Percentiles rank a stretch among this genome's conserved stretches.
These are phyloP conservation scores for Sarocladium oryzae DNA, from an alignment of 2,329 filamentous ascomycete genomes.

Conservation along the genomic window DNA sequence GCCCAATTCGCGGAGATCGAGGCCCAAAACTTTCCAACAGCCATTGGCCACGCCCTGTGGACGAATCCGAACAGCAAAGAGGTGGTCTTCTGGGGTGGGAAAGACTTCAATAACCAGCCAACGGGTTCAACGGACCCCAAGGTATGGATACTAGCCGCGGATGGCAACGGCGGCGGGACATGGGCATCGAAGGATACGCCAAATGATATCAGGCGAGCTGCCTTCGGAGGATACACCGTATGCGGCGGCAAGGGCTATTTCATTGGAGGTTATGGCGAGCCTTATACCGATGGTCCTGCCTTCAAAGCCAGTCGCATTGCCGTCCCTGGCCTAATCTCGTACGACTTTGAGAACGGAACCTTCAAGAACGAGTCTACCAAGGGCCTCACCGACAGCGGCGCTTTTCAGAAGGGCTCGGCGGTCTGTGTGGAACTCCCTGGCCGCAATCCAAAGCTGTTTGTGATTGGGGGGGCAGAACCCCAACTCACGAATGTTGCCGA, in stretches of 20 bases:
- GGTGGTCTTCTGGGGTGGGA: slow-evolving; percentile 4
- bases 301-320: not conserved
- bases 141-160: not conserved
- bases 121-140: not conserved
- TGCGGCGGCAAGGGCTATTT: slow-evolving; percentile 4
- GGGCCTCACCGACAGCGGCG: slow-evolving; percentile 3
- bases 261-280: not conserved
- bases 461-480: slow-evolving; percentile 1
- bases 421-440: not conserved
- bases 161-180: slow-evolving; percentile 2
- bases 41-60: slow-evolving; percentile 6
- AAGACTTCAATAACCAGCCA: not conserved
- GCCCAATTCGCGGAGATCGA: not conserved
- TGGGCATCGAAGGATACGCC: slow-evolving; percentile 3
- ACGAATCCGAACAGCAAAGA: not conserved
- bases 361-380: slow-evolving; percentile 5
- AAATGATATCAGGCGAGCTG: not conserved
- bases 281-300: not conserved
- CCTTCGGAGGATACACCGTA: slow-evolving; percentile 1
- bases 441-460: not conserved
- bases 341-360: not conserved
- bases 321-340: slow-evolving; percentile 1
- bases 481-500: not conserved
- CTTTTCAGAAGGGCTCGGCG: slow-evolving; percentile 7
- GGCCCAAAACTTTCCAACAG: not conserved